Evolutionary conservation across 768 basidiomycete species (phyloP), one percentile per base, ranked within the genome.

Genomic region (Macrolepiota fuliginosa): DNA sequence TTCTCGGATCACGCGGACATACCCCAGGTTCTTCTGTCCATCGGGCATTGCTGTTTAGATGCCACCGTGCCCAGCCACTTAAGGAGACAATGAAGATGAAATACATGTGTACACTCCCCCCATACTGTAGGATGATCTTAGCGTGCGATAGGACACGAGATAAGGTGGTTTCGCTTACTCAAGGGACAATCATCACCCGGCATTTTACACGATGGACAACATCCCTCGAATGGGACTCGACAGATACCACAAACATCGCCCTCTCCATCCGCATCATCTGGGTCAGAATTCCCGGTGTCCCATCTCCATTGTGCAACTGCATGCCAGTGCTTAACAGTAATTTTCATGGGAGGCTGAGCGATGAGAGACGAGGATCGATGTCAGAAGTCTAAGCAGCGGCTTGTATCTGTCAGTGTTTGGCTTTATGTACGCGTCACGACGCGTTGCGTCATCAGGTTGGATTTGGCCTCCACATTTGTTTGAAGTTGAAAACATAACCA

Each of bases 1-100:
- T 45, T 45, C 19, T 45, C 17, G 17, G 42, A 2, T 10, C 11
- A 11, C 17, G 25, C 35, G 6, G 4, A 79, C 90, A 62, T 65
- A 96, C 95, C 89, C 96, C 96, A 99, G 2, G 88, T 79, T 67
- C 94, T 78, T 32, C 97, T 81, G 71, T 98, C 96, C 94, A 99
- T 96, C n/a, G 97, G 97, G 79, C 97, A 99, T 67, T 96, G 94
- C 67, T 91, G 89, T 72, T 98, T 98, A 37, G 92, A 95, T 13
- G 91, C 86, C 4, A 86, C 77, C 0, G 95, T 96, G 3, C 88
- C 88, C 62, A 98, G 85, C 97, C 97, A 99, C 73, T 98, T 97
- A 65, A 96, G 81, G 12, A 99, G 77, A 75, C 96, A 98, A 72
- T 99, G 96, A 93, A 98, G 95, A 72, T 99, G 97, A 70, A 98